These are phyloP conservation scores for Volutella citrinella DNA, from an alignment of 2,329 filamentous ascomycete species.

Conservation along the genomic window DNA sequence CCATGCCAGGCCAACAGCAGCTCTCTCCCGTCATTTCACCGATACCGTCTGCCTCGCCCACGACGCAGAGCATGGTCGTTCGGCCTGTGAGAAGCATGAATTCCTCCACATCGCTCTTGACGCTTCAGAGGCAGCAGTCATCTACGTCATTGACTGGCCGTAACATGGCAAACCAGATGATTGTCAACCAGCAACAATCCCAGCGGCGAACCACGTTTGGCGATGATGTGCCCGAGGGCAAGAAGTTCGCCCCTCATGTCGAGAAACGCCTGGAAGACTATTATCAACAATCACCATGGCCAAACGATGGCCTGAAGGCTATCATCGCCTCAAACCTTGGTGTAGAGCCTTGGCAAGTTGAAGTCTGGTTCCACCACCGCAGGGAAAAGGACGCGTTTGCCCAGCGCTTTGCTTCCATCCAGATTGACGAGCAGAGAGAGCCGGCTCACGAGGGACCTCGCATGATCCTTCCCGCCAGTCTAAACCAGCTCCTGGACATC, in stretches of 20 bases:
- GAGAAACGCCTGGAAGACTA: conserved; percentile 52
- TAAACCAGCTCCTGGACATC: conserved; percentile 50
- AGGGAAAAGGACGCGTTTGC: conserved; percentile 46
- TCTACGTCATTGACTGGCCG: conserved; percentile 17
- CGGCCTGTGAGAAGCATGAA: conserved; percentile 19
- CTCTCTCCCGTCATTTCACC: conserved; percentile 4
- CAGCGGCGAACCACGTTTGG: conserved; percentile 38
- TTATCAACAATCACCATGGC: conserved; percentile 45
- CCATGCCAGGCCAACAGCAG: conserved; percentile 3
- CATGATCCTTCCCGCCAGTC: conserved; percentile 51
- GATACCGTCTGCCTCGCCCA: conserved; percentile 20
- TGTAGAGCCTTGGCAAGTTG: conserved; percentile 48
- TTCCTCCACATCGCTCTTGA: conserved; percentile 21
- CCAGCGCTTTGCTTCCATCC: conserved; percentile 43
- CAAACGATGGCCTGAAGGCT: conserved; percentile 48
- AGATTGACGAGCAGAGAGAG: conserved; percentile 34
- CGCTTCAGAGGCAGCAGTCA: conserved; percentile 19
- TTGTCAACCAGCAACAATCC: conserved; percentile 44
- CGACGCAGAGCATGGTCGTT: conserved; percentile 15
- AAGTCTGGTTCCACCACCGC: conserved; percentile 55
- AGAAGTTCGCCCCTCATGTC: conserved; percentile 46
- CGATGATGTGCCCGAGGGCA: conserved; percentile 39
- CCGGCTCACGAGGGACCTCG: conserved; percentile 32
- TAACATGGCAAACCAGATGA: conserved; percentile 37
- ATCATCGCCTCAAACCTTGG: conserved; percentile 54